These are phyloP conservation scores for Erythrophleum fordii DNA, from an alignment of 306 rosid genomes.

Conservation along the genomic window DNA sequence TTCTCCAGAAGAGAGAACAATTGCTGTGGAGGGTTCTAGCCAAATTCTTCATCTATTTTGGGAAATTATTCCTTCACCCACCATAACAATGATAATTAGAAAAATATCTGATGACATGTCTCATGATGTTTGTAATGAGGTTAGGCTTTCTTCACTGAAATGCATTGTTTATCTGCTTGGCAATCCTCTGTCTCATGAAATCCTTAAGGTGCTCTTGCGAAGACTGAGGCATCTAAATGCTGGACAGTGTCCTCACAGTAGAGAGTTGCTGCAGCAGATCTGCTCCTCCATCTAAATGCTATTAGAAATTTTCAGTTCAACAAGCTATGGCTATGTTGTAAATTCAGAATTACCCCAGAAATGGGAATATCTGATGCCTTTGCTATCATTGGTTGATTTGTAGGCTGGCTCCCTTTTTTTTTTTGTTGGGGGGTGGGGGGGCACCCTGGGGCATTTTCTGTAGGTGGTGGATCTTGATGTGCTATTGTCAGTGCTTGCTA, in stretches of 20 bases:
- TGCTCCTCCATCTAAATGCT: constrained; percentile 70
- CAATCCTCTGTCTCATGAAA: constrained; percentile 83
- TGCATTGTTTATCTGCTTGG: constrained; percentile 81
- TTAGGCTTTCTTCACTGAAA: constrained; percentile 78
- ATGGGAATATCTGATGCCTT: constrained; percentile 19
- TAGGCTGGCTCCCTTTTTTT: constrained; percentile 5
- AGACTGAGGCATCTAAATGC: constrained; percentile 79
- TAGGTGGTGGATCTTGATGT: constrained; percentile 78
- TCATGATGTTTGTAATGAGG: constrained; percentile 71
- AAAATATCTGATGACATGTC: constrained; percentile 77
- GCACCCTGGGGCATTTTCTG: no score
- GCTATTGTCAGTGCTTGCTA: constrained; percentile 64
- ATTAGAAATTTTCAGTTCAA: constrained; percentile 78
- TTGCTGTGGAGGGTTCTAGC: constrained; percentile 92
- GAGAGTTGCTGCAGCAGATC: constrained; percentile 70
- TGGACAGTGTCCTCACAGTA: constrained; percentile 60
- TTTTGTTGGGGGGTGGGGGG: no score
- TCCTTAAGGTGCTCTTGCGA: constrained; percentile 87
- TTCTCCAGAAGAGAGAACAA: constrained; percentile 75
- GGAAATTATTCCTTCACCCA: constrained; percentile 87
- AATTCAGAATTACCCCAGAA: constrained; percentile 16
- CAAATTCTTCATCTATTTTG: constrained; percentile 84
- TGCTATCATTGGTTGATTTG: constrained; percentile 24
- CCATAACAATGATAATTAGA: constrained; percentile 72
- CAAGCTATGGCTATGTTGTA: constrained; percentile 53